Conservation (phyloP, 140 eudicot genomes). For the Ambrosia hybrid region DNA sequence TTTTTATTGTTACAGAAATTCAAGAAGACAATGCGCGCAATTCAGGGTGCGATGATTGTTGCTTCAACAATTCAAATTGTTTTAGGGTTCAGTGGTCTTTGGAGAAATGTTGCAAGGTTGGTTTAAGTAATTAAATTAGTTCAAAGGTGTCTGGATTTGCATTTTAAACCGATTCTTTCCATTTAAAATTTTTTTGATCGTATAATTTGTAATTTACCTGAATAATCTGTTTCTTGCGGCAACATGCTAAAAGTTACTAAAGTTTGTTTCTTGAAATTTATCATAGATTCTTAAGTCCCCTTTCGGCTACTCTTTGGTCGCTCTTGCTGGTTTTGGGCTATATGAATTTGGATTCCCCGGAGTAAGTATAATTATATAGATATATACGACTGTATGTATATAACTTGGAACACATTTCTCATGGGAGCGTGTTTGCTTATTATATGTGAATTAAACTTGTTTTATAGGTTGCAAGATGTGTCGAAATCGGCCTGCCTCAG, state of each 20-base stretch:
- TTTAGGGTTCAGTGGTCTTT: conserved; percentile 91
- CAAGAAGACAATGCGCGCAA: conserved; percentile 85
- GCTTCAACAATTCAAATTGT: conserved; percentile 90
- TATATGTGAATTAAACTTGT: conserved; percentile 11
- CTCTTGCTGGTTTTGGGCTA: conserved; percentile 85
- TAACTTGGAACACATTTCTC: too few species aligned
- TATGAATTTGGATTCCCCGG: conserved; percentile 91
- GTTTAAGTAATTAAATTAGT: conserved; percentile 10
- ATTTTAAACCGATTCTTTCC: too few species aligned
- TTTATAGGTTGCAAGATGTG: conserved; percentile 78
- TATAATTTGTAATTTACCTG: too few species aligned
- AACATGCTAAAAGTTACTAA: neutral
- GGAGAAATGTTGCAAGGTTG: conserved; percentile 86
- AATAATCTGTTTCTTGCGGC: neutral
- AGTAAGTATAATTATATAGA: conserved; percentile 37
- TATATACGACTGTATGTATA: too few species aligned
- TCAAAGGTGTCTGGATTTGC: too few species aligned
- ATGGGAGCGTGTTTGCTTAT: neutral
- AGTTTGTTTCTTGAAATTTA: conserved; percentile 9
- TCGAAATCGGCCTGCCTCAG: conserved; percentile 90
- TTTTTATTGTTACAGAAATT: conserved; percentile 52
- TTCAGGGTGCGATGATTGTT: conserved; percentile 82
- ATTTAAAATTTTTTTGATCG: too few species aligned
- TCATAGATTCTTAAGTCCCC: conserved; percentile 68
- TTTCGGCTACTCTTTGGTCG: conserved; percentile 81